phyloP scores from a whole-genome alignment of 2,329 filamentous ascomycete genomes.

The Xylariaceae sp. region DNA sequence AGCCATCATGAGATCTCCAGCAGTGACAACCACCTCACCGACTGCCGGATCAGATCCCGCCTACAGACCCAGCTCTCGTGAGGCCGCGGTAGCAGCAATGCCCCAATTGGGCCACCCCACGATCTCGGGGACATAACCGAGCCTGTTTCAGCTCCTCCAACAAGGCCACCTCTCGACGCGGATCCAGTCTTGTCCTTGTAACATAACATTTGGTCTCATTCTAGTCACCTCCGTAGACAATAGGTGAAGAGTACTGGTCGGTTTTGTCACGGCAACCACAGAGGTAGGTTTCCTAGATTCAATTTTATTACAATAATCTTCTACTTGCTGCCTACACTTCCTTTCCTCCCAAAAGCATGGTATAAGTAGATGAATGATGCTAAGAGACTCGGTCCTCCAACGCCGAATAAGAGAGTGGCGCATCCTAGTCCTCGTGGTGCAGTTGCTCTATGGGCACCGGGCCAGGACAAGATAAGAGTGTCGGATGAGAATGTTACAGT shows the following conservation, averaged over 20 bases:
- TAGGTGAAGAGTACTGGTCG: too few relatives aligned
- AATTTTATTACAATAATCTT: too few relatives aligned
- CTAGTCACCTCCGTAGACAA: not conserved
- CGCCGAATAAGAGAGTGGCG: not conserved
- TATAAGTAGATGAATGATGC: not conserved
- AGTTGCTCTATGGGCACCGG: not conserved
- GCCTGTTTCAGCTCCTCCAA: not conserved
- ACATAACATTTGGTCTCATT: not conserved
- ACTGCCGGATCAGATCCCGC: too few relatives aligned
- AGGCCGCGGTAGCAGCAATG: too few relatives aligned
- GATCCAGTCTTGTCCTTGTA: not conserved
- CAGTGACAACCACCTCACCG: too few relatives aligned
- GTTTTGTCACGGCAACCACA: too few relatives aligned
- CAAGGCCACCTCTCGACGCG: not conserved
- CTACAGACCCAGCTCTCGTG: too few relatives aligned
- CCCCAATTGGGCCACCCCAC: not conserved
- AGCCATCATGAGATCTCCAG: too few relatives aligned
- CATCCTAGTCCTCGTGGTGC: not conserved
- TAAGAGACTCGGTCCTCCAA: not conserved
- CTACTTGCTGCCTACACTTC: too few relatives aligned
- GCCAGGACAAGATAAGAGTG: not conserved
- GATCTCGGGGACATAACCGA: not conserved
- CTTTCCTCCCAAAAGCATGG: not conserved
- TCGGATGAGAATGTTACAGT: too few relatives aligned
- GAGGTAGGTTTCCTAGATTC: too few relatives aligned